Base-by-base conservation (phyloP, 176 grass and related monocot species). In the Triticum timopheevii region DNA sequence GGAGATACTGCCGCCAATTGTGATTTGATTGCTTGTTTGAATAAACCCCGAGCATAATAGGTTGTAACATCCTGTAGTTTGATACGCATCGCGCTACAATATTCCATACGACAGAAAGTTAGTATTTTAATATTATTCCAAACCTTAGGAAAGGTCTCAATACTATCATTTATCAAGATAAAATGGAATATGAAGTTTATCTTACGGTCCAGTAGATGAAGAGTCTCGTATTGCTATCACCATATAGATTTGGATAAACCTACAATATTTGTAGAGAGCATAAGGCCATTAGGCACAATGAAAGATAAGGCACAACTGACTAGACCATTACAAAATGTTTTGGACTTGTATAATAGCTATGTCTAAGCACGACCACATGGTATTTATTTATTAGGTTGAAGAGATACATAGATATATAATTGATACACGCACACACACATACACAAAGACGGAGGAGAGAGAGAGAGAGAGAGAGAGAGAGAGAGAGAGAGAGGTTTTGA, bases 131-230 rank as follows among this genome's bases (percentile, higher is more conserved):
- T 65, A 17, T 0, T 78, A 33, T 78, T 15, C 50, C 0, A 7
- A 13, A 83, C 20, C 56, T 38, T 15, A 69, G 63, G 33, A 39
- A 39, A 72, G 9, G 20, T 4, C 34, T 7, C 34, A 23, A 23
- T 24, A 13, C 6, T 71, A 70, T 20, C 10, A 38, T 40, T 40
- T 39, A 27, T 47, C 19, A 82, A 38, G 40, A 89, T 77, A 69
- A 44, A 85, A 80, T 72, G 69, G 58, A 78, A 83, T 74, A 61
- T 73, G 39, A 17, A 56, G 70, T 63, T 72, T 62, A 83, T 89
- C 92, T 94, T 90, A 94, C 95, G 31, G 94, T 97, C 92, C 88
- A 97, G 61, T 94, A 92, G 65, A 92, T 94, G 77, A 97, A 97
- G 23, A 97, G 90, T 69, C 92, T 94, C 59, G 92, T 91, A 78